Percentiles rank a stretch among this genome's conserved stretches.
phyloP scores from a whole-genome alignment of 305 asterid genomes.

The Fraxinus platypoda region DNA sequence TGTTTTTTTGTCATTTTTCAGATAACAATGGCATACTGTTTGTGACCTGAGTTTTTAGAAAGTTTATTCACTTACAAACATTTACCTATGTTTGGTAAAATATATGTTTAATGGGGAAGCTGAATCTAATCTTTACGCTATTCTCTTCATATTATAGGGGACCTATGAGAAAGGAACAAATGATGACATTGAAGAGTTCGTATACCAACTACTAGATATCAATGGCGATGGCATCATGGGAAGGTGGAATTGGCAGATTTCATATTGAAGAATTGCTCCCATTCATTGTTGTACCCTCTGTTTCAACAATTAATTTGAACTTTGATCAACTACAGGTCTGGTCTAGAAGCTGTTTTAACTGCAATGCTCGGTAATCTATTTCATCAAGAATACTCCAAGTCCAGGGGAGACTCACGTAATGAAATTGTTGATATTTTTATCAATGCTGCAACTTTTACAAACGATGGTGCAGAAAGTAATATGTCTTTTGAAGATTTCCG shows the following conservation, averaged over 20 bases:
- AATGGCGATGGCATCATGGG: slow-evolving; percentile 61
- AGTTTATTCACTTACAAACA: background rate
- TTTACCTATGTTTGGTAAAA: background rate
- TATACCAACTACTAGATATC: slow-evolving; percentile 74
- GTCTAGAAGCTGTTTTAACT: slow-evolving; percentile 67
- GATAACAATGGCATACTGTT: background rate
- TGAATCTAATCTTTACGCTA: slow-evolving; percentile 6
- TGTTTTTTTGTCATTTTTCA: background rate
- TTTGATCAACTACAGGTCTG: slow-evolving; percentile 57
- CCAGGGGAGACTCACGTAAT: slow-evolving; percentile 34
- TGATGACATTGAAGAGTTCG: slow-evolving; percentile 82
- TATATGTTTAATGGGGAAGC: background rate
- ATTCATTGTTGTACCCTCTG: background rate
- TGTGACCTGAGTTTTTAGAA: background rate
- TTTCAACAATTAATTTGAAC: slow-evolving; percentile 9
- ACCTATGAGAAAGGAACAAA: slow-evolving; percentile 90
- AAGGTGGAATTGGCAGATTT: slow-evolving; percentile 45
- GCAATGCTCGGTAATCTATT: slow-evolving; percentile 59
- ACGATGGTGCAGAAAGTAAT: slow-evolving; percentile 32
- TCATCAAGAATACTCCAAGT: slow-evolving; percentile 40
- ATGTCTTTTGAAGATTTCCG: slow-evolving; percentile 74
- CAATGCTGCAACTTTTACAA: slow-evolving; percentile 47
- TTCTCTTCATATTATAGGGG: slow-evolving; percentile 47
- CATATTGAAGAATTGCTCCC: slow-evolving; percentile 4
- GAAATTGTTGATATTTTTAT: slow-evolving; percentile 52